phyloP scores from a whole-genome alignment of 2,329 filamentous ascomycete genomes.

The Chaetomium sp. region DNA sequence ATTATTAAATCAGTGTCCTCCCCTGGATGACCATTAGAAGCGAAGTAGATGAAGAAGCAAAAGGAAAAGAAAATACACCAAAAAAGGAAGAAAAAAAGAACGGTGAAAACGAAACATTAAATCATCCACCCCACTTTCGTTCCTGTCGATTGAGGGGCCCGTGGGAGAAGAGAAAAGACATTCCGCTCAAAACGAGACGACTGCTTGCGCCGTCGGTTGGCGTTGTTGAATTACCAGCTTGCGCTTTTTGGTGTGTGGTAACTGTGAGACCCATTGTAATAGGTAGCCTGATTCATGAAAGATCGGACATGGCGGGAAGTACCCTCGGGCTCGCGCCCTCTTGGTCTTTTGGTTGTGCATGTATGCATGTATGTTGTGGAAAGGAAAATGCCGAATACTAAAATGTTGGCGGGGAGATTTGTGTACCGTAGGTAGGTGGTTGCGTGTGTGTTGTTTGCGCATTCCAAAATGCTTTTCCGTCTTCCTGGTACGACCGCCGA shows the following conservation, averaged over 20 bases:
- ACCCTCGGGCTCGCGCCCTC: constrained; percentile 19
- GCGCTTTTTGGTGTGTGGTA: background rate
- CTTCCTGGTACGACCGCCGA: background rate
- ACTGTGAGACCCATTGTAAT: background rate
- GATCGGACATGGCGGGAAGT: background rate
- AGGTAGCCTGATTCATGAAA: background rate
- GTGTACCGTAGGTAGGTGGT: background rate
- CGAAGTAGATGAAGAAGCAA: background rate
- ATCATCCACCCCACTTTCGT: constrained; percentile 7
- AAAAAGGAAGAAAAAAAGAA: background rate
- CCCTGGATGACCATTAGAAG: background rate
- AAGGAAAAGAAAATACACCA: background rate
- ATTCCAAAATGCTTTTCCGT: constrained; percentile 1
- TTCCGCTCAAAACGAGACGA: background rate
- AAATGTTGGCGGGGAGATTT: too few species aligned
- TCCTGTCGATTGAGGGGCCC: constrained; percentile 16
- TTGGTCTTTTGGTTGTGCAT: constrained; percentile 9
- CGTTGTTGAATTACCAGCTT: constrained; percentile 16
- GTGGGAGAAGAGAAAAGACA: background rate
- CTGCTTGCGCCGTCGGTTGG: constrained; percentile 4
- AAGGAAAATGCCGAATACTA: too few species aligned
- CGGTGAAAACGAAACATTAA: constrained; percentile 2
- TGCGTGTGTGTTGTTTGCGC: background rate
- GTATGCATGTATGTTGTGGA: constrained; percentile 1
- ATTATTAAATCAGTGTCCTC: constrained; percentile 2